Percentiles rank a stretch among this genome's conserved stretches.
Conservation (phyloP, 441 rosid genomes). For the Erodium chrysanthum region DNA sequence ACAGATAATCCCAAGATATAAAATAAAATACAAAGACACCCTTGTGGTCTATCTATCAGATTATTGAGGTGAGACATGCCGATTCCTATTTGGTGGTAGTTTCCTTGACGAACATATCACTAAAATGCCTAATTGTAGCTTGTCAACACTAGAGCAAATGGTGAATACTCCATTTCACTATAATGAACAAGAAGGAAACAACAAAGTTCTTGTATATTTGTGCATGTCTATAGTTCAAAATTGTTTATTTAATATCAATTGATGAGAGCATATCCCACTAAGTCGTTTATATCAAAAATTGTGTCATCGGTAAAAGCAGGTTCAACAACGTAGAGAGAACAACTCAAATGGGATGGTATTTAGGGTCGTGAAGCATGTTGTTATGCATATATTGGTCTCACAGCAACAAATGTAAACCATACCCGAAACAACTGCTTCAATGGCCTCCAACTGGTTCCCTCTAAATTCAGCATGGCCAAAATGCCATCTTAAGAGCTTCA, state of each 20-base stretch:
- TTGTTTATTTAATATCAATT: neutral
- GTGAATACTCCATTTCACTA: neutral
- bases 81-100: neutral
- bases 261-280: neutral
- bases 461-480: slow-evolving; percentile 74
- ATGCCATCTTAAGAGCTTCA: slow-evolving; percentile 89
- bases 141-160: neutral
- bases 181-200: neutral
- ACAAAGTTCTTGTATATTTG: neutral
- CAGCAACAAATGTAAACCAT: neutral
- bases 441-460: slow-evolving; percentile 83
- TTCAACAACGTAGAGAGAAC: neutral
- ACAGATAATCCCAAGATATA: neutral
- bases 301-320: neutral
- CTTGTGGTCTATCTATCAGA: neutral
- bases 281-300: neutral
- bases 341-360: neutral
- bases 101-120: neutral
- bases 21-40: neutral
- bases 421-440: slow-evolving; percentile 80
- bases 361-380: neutral
- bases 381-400: neutral
- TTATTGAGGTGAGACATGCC: neutral
- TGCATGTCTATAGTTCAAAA: neutral
- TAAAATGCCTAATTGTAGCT: neutral